Evolutionary conservation across 331 rosid genomes (phyloP), one percentile per base, ranked within the genome.

Genomic region (Rhamnella rubrinervis): DNA sequence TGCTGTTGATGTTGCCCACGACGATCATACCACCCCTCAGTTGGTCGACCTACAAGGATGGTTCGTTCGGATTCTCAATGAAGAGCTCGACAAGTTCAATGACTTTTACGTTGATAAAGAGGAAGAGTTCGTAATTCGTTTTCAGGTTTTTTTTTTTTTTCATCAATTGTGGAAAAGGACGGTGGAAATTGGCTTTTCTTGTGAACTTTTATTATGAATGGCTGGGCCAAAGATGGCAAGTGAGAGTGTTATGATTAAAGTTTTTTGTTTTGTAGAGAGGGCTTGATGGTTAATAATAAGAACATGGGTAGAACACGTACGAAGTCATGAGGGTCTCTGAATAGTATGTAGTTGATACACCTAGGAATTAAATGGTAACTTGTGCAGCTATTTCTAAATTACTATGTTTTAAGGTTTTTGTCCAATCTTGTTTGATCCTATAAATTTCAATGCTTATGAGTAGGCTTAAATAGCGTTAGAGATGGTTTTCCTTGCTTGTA

Each of bases 81-180:
- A 86, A 50, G 97, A 95, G 79, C 85, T 95, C 58, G 88, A 91
- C 28, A 95, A 95, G 77, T 86, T 95, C 70, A 95, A 95, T 53
- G 90, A 95, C 70, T 95, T 95, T 74, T 95, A 81, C 8, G 88
- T 95, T 28, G 96, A 95, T 66, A 87, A 86, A 73, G 99, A 95
- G 79, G 97, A 95, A 71, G 99, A 95, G 11, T 95, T 95, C 75
- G 85, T 95, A 37, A 95, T 95, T 55, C 83, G 88, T 15, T 89
- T 95, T 65, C 99, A 95, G 99, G 99, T 93, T 80, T 55, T 41
- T 47, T 2, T 17, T 8, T 39, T 63, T 26, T 12, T 15, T 14
- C 55, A 49, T 49, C 55, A 49, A 49, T 14, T 2, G 6, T 14
- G n/a, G 35, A 4, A 31, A 31, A 31, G 35, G 5, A 31, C 35